Evolutionary conservation across 23 red algal genomes (phyloP).

Genomic region (Gracilaria domingensis): DNA sequence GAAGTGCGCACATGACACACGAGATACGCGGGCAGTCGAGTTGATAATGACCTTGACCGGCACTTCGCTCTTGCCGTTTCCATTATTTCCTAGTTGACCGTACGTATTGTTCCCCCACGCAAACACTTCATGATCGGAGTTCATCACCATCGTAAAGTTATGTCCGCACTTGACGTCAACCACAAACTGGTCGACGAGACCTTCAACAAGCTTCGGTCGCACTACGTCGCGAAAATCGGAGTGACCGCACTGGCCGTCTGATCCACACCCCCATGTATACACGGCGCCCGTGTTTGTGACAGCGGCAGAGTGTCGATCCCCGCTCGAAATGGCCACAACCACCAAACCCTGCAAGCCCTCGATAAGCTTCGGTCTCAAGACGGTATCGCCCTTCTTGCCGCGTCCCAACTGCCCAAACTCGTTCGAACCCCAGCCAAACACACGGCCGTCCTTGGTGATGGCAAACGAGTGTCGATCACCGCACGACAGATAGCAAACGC

Average conservation of each 20-base stretch:
- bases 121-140: conserved; percentile 73
- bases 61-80: conserved; percentile 67
- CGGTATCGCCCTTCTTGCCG: conserved; percentile 72
- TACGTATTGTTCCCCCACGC: conserved; percentile 95
- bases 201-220: conserved; percentile 76
- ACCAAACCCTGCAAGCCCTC: conserved; percentile 79
- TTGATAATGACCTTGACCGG: conserved; percentile 75
- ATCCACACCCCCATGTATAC: conserved; percentile 95
- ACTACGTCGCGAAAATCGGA: conserved; percentile 64
- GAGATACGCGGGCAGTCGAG: conserved; percentile 24
- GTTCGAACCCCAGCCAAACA: conserved; percentile 95
- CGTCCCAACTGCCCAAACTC: conserved; percentile 98
- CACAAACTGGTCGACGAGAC: conserved; percentile 48
- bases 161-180: conserved; percentile 92
- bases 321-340: conserved; percentile 75
- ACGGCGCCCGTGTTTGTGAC: conserved; percentile 88
- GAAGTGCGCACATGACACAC: conserved; percentile 86
- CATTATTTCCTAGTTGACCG: conserved; percentile 90
- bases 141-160: conserved; percentile 91
- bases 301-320: conserved; percentile 94
- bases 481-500: conserved; percentile 71
- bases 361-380: conserved; percentile 61
- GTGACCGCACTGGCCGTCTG: conserved; percentile 87
- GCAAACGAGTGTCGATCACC: conserved; percentile 95
- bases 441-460: conserved; percentile 76